A percentile compares a stretch with the other conserved stretches of the same genome.
Evolutionary conservation across 148 eudicot genomes (phyloP).

Genomic region (Cornus controversa): DNA sequence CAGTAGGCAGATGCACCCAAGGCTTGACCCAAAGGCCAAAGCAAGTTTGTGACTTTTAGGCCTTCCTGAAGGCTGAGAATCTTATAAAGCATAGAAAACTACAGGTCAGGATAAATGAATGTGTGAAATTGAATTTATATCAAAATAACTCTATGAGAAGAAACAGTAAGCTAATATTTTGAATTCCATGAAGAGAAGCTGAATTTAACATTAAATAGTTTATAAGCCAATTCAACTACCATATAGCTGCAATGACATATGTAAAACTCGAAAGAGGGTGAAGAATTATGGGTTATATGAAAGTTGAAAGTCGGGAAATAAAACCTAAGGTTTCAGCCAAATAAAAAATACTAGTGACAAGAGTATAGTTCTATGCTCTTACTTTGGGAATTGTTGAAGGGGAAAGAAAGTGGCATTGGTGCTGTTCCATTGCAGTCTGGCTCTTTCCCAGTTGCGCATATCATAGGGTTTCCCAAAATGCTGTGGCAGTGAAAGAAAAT

Average conservation of each 20-base stretch:
- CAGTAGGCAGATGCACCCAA: conserved; percentile 69
- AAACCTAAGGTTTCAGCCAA: background rate
- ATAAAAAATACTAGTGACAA: background rate
- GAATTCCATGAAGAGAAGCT: background rate
- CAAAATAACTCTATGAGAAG: background rate
- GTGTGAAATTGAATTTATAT: background rate
- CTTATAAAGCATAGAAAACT: conserved; percentile 17
- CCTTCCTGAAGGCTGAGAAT: conserved; percentile 44
- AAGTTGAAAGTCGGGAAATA: background rate
- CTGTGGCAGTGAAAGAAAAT: conserved; percentile 32
- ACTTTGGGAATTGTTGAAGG: conserved; percentile 58
- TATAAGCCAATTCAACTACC: background rate
- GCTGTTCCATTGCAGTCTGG: conserved; percentile 73
- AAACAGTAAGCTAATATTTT: background rate
- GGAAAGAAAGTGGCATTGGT: conserved; percentile 65
- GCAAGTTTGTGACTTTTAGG: conserved; percentile 64
- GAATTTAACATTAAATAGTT: background rate
- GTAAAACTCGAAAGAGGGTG: background rate
- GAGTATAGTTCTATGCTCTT: conserved; percentile 19
- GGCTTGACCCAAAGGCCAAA: conserved; percentile 72
- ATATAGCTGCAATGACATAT: background rate
- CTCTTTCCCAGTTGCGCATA: conserved; percentile 76
- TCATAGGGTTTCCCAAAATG: conserved; percentile 75
- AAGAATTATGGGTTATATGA: no score
- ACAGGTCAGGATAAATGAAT: background rate